Evolutionary conservation across 2,329 filamentous ascomycete species (phyloP), one percentile per base, ranked within the genome.

Genomic region (Domatiomyces globalis): DNA sequence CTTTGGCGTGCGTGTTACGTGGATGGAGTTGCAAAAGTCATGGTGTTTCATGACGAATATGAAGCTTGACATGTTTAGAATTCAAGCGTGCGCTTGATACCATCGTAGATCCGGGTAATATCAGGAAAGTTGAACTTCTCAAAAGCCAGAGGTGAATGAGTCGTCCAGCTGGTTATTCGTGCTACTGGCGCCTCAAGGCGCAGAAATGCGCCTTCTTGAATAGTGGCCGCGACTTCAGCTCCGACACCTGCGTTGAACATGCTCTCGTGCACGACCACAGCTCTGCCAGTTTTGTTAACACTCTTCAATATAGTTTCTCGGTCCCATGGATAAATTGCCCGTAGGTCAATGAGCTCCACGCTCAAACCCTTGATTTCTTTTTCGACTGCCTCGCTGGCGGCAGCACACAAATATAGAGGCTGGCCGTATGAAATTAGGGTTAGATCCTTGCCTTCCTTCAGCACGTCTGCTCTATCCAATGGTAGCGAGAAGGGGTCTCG

Each of bases 291-390:
- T 73, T 92, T 94, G 60, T 78, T 79, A 12, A 94, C 89, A 57
- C 88, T 95, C 49, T 83, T 72, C 54, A 94, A 73, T 1, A 95
- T 78, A 0, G 84, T 85, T 63, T 83, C 75, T 62, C 86, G 80
- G 65, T 95, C 89, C 89, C 89, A 95, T 0, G 89, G 89, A 63
- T 94, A 95, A 49, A 95, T 75, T 0, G 89, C 94, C 51, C 88
- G 76, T 52, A 95, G 70, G 64, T 95, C 89, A 54, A 95, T 87
- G 52, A 95, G 72, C 72, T 95, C 89, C 15, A 88, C 77, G 4
- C 78, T 84, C 50, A 89, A 77, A 5, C 84, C 86, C 8, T 65
- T 63, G 46, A 85, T 73, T 45, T 87, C 74, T 57, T 87, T 87
- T 65, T 87, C 80, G 4, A 85, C 84, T 19, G 81, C 81, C 54